These are phyloP conservation scores for Fusarium scirpi DNA, from an alignment of 2,329 filamentous ascomycete species.

Conservation along the genomic window DNA sequence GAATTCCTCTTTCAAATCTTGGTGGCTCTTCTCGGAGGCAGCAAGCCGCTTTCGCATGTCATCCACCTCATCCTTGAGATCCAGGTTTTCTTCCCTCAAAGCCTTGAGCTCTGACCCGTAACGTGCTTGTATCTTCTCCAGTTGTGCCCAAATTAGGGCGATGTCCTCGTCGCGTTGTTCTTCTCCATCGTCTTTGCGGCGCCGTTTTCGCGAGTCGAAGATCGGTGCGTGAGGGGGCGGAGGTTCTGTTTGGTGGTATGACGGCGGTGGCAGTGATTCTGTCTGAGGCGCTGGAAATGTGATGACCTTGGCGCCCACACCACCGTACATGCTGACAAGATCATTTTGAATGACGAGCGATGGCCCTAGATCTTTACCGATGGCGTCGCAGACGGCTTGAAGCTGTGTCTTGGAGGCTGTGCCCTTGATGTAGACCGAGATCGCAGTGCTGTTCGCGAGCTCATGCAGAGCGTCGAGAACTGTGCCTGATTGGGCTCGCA, in stretches of 20 bases:
- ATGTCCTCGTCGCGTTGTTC: conserved; percentile 19
- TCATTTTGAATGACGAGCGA: conserved; percentile 3
- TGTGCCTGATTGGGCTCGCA: conserved; percentile 14
- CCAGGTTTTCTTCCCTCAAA: conserved; percentile 3
- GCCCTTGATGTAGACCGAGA: conserved; percentile 12
- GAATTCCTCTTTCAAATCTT: conserved; percentile 7
- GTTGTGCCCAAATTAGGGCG: conserved; percentile 15
- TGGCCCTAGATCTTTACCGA: neutral
- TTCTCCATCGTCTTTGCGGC: neutral
- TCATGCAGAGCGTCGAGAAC: conserved; percentile 30
- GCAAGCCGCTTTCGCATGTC: conserved; percentile 4
- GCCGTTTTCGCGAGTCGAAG: conserved; percentile 5
- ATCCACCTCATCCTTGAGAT: conserved; percentile 8
- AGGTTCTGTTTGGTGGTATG: conserved; percentile 10
- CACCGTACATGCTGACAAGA: conserved; percentile 15
- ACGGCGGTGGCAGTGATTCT: neutral
- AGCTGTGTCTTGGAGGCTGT: conserved; percentile 5
- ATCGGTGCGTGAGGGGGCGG: conserved; percentile 7
- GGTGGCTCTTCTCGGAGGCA: neutral
- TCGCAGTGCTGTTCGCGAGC: neutral
- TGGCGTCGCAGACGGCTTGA: conserved; percentile 1
- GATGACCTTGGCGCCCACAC: conserved; percentile 18
- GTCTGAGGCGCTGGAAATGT: neutral
- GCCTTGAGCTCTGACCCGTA: neutral
- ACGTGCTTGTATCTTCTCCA: neutral